Evolutionary conservation across 495 filamentous ascomycete genomes (phyloP), one percentile per base, ranked within the genome.

Genomic region (Letharia columbiana): DNA sequence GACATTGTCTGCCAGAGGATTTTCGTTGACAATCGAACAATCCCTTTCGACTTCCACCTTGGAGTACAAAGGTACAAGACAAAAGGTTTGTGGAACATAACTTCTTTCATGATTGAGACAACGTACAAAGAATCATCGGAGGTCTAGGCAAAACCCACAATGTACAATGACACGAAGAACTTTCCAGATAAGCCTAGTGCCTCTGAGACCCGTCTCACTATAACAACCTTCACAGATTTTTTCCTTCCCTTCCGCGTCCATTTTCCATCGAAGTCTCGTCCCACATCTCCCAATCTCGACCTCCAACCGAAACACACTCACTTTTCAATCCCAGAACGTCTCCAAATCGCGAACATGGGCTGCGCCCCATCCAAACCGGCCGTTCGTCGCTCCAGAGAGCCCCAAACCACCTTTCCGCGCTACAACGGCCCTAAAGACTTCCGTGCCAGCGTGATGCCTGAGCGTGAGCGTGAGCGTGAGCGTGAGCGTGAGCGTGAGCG

Each of bases 71-170:
- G 20, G 9, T n/a, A 10, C 20, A 9, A 49, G 45, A 1, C 12
- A n/a, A n/a, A n/a, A 9, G 1, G 7, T 1, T 9, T 10, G 1
- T 6, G 45, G 6, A 12, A 5, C 12, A 57, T 33, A 39, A 57
- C 9, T 33, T 12, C 54, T 57, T 57, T 57, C 54, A 33, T 4
- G 49, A 20, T 4, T 13, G 0, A 17, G n/a, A 35, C 13, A 18
- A 4, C 4, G 52, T 1, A 56, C 52, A 56, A 56, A 56, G 52
- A 35, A 10, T 1, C 4, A 17, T 6, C 5, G 4, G 11, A 28
- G 0, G 0, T 10, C 13, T 7, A 3, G 3, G 13, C 15, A 35
- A 20, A 0, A 33, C 12, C 17, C 20, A 17, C 1, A 7, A 2
- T 2, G 6, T 57, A 56, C 52, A 17, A 35, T 57, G 33, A 57